Base-by-base conservation (phyloP, 768 basidiomycete species). In the Galerina marginata region DNA sequence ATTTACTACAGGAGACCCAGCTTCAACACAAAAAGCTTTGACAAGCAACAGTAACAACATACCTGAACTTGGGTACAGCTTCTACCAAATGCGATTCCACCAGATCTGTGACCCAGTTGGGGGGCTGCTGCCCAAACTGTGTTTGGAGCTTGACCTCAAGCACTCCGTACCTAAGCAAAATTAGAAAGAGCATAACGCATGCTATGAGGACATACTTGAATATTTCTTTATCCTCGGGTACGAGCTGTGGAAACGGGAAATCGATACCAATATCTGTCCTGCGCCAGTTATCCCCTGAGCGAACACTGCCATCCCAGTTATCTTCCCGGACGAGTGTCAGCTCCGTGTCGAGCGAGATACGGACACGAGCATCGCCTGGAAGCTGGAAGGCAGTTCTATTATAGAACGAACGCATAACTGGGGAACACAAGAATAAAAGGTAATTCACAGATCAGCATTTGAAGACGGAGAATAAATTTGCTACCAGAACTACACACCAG, bases 321-420 rank as follows among this genome's bases (percentile, higher is more conserved):
- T 99, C 97, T 75, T 99, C 97, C 62, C 97, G 86, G 54, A 97
- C 74, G 84, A 99, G 89, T 3, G 93, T 91, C 37, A 99, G 85
- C 72, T 98, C 94, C 0, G 97, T 99, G 71, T 99, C 97, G 60
- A 99, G 87, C 15, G 97, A 99, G 61, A 99, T 98, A 52, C 97
- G 95, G 39, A 99, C 97, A 53, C 94, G 88, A n/a, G 95, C 96
- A 71, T 99, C 96, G 20, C 96, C 96, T 9, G 97, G 97, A 23
- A 99, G 86, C 75, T 99, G 97, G 83, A 99, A 99, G 1, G 97
- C 97, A 12, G 97, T 99, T 43, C 97, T 91, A 71, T 98, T 97
- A 79, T 99, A 99, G 78, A 98, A 99, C 9, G 96, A 94, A 16
- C 96, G 86, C 90, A 96, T 88, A 39, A 98, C 96, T 96, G 14